Evolutionary conservation across 768 basidiomycete genomes (phyloP).

Genomic region (Ephemerocybe angulata): DNA sequence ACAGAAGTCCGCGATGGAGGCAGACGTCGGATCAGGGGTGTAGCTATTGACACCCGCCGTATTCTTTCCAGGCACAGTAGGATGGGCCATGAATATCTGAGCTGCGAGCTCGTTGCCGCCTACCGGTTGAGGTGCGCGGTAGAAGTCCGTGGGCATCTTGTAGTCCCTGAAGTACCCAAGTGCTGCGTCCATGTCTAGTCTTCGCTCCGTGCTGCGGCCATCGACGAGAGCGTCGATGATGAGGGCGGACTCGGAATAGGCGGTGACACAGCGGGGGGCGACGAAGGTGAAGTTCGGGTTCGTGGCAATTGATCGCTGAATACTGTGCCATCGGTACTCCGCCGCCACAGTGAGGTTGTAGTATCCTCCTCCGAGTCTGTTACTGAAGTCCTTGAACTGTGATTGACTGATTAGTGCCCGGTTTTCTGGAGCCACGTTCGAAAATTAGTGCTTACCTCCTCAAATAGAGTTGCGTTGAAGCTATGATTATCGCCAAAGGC

Average conservation of each 20-base stretch:
- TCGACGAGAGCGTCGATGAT: conserved; percentile 8
- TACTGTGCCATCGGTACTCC: conserved; percentile 4
- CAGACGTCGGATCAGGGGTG: conserved; percentile 9
- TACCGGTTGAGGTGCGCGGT: conserved; percentile 6
- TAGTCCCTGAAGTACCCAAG: conserved; percentile 16
- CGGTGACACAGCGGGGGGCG: conserved; percentile 9
- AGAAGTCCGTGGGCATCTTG: conserved; percentile 13
- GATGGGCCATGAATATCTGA: conserved; percentile 10
- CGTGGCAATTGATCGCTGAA: conserved; percentile 12
- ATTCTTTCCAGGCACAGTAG: conserved; percentile 13
- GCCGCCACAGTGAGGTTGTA: conserved; percentile 12
- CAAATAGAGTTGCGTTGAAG: conserved; percentile 6
- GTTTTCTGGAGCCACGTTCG: not conserved
- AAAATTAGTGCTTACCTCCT: not conserved
- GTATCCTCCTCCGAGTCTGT: conserved; percentile 9
- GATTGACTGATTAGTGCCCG: not conserved
- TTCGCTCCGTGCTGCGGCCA: conserved; percentile 7
- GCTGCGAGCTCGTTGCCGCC: conserved; percentile 1
- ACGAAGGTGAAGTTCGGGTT: conserved; percentile 13
- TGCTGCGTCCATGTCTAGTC: conserved; percentile 13
- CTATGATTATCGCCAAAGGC: conserved; percentile 6
- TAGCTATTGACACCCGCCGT: conserved; percentile 11
- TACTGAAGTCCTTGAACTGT: conserved; percentile 11
- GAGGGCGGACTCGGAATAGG: conserved; percentile 9
- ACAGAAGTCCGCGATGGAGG: conserved; percentile 11